Conservation (phyloP, 2,329 filamentous ascomycete species). For the Trichophyton verrucosum region DNA sequence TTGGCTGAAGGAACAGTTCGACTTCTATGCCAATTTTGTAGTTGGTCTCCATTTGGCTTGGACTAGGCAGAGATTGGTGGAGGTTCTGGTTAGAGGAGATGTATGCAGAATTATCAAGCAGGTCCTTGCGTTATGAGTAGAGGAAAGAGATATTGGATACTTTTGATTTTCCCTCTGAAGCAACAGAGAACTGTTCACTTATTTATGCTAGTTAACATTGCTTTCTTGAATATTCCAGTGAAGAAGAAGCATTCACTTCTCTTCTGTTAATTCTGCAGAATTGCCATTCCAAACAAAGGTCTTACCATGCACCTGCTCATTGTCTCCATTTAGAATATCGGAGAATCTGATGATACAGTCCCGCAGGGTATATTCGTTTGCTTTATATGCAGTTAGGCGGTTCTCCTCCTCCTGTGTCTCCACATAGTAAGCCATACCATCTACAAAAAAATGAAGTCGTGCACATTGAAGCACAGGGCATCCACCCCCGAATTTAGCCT, state of each 20-base stretch:
- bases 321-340: neutral
- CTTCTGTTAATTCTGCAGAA: neutral
- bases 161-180: too few species aligned
- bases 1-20: too few species aligned
- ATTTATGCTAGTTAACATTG: too few species aligned
- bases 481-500: constrained; percentile 21
- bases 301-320: neutral
- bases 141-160: too few species aligned
- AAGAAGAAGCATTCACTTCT: neutral
- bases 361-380: neutral
- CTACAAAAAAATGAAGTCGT: constrained; percentile 11
- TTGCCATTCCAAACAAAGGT: constrained; percentile 4
- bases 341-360: neutral
- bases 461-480: constrained; percentile 19
- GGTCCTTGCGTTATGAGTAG: too few species aligned
- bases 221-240: neutral
- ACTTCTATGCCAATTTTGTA: too few species aligned
- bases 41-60: too few species aligned
- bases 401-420: neutral
- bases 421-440: constrained; percentile 18
- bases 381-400: constrained; percentile 5
- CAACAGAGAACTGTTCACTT: too few species aligned
- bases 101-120: too few species aligned
- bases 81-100: too few species aligned
- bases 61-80: too few species aligned